Percentiles rank a stretch among this genome's conserved stretches.
These are phyloP conservation scores for Ambrosiella cleistominuta DNA, from an alignment of 2,329 filamentous ascomycete genomes.

Conservation along the genomic window DNA sequence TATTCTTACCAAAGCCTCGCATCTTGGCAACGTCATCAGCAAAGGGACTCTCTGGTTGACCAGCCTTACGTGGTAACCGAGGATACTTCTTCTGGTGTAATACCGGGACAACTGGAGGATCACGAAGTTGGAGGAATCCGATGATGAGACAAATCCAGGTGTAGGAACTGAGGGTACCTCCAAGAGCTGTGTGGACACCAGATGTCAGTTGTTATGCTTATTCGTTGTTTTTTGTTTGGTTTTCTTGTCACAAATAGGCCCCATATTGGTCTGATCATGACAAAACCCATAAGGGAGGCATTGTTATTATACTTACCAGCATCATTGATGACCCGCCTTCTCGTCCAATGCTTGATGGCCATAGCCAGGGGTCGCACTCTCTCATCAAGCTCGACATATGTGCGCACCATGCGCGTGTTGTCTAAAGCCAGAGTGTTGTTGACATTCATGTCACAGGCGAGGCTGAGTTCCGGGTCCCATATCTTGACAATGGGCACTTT, in stretches of 20 bases:
- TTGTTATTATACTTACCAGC: conserved; percentile 49
- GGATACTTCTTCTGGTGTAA: conserved; percentile 58
- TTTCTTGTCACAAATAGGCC: too few species aligned
- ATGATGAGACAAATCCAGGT: conserved; percentile 99
- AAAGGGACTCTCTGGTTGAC: conserved; percentile 58
- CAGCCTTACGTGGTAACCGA: conserved; percentile 32
- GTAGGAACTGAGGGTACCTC: conserved; percentile 90
- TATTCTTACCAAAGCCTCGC: conserved; percentile 55
- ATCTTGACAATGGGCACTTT: conserved; percentile 98
- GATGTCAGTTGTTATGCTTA: background rate
- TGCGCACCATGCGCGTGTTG: conserved; percentile 95
- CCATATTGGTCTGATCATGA: background rate
- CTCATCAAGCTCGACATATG: conserved; percentile 84
- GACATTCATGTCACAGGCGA: conserved; percentile 96
- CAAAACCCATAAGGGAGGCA: background rate
- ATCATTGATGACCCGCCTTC: conserved; percentile 82
- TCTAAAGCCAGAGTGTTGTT: conserved; percentile 91
- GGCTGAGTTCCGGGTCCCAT: conserved; percentile 80
- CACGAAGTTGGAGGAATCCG: conserved; percentile 78
- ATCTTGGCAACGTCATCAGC: conserved; percentile 70
- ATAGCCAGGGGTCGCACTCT: conserved; percentile 84
- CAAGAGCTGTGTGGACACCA: conserved; percentile 44
- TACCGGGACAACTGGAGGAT: conserved; percentile 67
- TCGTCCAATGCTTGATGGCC: conserved; percentile 96
- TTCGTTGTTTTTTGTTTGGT: too few species aligned